phyloP scores from a whole-genome alignment of 108 stramenopile species.

The Ochromonas danica region DNA sequence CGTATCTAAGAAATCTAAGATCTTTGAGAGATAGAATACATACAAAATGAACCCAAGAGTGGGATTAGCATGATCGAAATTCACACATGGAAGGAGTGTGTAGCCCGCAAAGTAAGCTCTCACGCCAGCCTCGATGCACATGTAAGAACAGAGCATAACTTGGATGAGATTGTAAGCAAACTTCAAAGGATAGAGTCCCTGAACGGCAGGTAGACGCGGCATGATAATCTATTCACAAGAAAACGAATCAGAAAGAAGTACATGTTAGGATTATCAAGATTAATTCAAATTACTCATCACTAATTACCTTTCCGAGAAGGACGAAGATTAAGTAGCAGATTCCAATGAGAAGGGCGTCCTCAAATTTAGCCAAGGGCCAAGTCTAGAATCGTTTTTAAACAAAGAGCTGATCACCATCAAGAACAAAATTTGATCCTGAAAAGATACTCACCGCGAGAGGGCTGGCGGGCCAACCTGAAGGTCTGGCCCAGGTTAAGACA shows the following conservation, averaged over 20 bases:
- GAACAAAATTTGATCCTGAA: neutral
- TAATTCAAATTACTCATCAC: neutral
- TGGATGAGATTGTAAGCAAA: slow-evolving; percentile 97
- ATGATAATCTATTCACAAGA: slow-evolving; percentile 18
- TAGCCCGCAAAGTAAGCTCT: slow-evolving; percentile 84
- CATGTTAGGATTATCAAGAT: neutral
- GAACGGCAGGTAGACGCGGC: slow-evolving; percentile 11
- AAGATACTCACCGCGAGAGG: neutral
- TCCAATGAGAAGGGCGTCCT: slow-evolving; percentile 6
- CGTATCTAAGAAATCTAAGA: slow-evolving; percentile 98
- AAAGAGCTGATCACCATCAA: neutral
- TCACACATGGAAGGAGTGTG: slow-evolving; percentile 76
- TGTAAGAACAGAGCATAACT: slow-evolving; percentile 96
- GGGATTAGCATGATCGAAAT: slow-evolving; percentile 68
- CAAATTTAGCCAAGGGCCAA: slow-evolving; percentile 31
- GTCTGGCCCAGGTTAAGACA: slow-evolving; percentile 19
- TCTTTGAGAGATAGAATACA: slow-evolving; percentile 95
- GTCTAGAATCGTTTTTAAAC: neutral
- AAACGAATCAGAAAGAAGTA: neutral
- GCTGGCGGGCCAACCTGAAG: slow-evolving; percentile 13
- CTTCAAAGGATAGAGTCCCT: slow-evolving; percentile 76
- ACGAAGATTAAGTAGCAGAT: slow-evolving; percentile 20
- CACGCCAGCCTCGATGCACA: slow-evolving; percentile 88
- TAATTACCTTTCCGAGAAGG: slow-evolving; percentile 20
- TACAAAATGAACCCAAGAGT: slow-evolving; percentile 86